Base-by-base conservation (phyloP, 805 yeast genomes). In the Kockiozyma suomiensis region DNA sequence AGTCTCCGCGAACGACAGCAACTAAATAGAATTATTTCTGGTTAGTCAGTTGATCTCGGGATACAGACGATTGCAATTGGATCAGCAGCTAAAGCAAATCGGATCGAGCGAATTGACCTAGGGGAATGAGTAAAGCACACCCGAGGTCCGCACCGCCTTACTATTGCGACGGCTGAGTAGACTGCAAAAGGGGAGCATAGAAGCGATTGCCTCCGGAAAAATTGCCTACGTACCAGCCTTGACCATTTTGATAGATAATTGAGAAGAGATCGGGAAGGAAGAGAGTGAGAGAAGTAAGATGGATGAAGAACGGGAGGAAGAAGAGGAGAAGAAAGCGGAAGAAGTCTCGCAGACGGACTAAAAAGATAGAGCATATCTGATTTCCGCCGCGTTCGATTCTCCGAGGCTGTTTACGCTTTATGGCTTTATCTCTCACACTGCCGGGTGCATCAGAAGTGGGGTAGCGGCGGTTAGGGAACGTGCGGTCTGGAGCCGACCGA, bases 1-100 rank as follows among this genome's bases (percentile, higher is more conserved):
- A 83, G 75, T 91, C 97, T 71, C 99, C 99, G 81, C 96, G 91
- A 70, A 94, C 80, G 72, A 94, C 96, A 76, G 98, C 98, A 75
- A 94, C 97, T 82, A 33, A 33, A 37, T 26, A 42, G 25, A n/a
- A n/a, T 13, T 13, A 3, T n/a, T n/a, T n/a, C n/a, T n/a, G n/a
- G 58, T 57, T 52, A 45, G 42, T 35, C n/a, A 26, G 37, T 32
- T 46, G 38, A 12, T 13, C 50, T n/a, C 21, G 28, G 2, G 23
- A 35, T 17, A 8, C 4, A 5, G 4, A 8, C 12, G 32, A n/a
- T 43, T 10, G 17, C 17, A 47, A 10, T 21, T n/a, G 13, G 23
- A 43, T 19, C 8, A 30, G 30, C n/a, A n/a, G n/a, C n/a, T n/a
- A n/a, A n/a, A n/a, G n/a, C n/a, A n/a, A n/a, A n/a, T n/a, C n/a